Percentiles rank a stretch among this genome's conserved stretches.
Conservation (phyloP, 371 early-diverging fungal species). For the Chytridium lagenaria region DNA sequence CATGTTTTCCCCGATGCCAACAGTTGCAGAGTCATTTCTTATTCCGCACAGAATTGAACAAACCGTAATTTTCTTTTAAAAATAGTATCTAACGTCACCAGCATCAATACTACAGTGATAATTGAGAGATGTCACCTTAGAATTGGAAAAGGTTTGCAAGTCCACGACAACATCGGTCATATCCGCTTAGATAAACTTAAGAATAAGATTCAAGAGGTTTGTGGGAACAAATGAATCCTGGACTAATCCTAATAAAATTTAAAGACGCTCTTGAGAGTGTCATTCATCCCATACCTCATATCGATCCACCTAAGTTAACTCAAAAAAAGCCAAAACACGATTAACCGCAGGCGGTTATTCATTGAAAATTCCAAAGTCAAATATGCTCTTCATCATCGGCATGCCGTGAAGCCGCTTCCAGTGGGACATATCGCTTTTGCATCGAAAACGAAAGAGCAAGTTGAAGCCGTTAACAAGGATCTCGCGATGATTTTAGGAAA, state of each 20-base stretch:
- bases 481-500: neutral
- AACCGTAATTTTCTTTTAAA: conserved; percentile 35
- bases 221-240: no score
- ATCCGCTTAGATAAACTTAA: conserved; percentile 38
- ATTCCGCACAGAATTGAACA: conserved; percentile 46
- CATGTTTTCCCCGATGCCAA: conserved; percentile 44
- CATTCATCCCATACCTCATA: conserved; percentile 40
- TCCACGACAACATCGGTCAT: conserved; percentile 6
- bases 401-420: neutral
- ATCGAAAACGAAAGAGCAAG: neutral
- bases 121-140: conserved; percentile 32
- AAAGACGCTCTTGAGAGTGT: conserved; percentile 49
- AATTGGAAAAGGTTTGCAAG: conserved; percentile 36
- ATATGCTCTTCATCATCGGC: no score
- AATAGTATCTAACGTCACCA: conserved; percentile 18
- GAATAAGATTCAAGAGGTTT: conserved; percentile 48
- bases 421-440: neutral
- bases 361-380: neutral
- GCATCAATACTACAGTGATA: conserved; percentile 44
- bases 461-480: neutral
- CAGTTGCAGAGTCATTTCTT: conserved; percentile 40
- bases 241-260: no score
- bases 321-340: conserved; percentile 12
- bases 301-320: conserved; percentile 37
- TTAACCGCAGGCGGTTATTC: conserved; percentile 9